Base-by-base conservation (phyloP, 139 green algal species). In the Picochlorum costavermella region DNA sequence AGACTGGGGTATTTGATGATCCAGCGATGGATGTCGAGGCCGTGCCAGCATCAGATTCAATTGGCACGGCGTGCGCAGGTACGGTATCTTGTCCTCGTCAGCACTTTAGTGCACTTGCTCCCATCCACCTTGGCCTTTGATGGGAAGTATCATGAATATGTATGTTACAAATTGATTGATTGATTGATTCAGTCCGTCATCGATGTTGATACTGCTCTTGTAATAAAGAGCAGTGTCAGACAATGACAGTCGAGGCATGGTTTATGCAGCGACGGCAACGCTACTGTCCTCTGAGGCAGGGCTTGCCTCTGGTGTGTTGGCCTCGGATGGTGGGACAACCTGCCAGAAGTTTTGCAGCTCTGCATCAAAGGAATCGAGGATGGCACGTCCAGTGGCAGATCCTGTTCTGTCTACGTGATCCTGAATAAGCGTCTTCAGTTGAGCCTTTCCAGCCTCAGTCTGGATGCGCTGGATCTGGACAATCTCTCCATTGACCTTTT, bases 401-500 rank as follows among this genome's bases (percentile, higher is more conserved):
- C 83, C 87, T 20, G 94, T 97, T 68, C 81, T 78, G 26, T 87
- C 86, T 6, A 87, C 83, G 53, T 97, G 91, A 20, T 72, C 67
- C 73, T 85, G 53, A 31, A 98, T 82, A 9, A 98, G 81, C 9
- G 64, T 66, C 57, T 78, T 76, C 36, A 98, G 82, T 76, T 98
- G 92, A n/a, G 70, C 66, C 72, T 92, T 81, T 30, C 90, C 93
- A 5, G 90, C 88, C 6, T 43, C 6, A 0, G 89, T 96, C 43
- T 68, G 43, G n/a, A 98, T 77, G n/a, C 85, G 72, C 82, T 98
- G 91, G 61, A 96, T 81, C 16, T 71, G 66, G 58, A 98, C 93
- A 61, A 98, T 98, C 82, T 98, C 93, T 16, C 74, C 79, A 82
- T 98, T 98, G 29, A 98, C 81, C 78, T 92, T 92, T 64, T 87